Percentiles rank a stretch among this genome's conserved stretches.
Evolutionary conservation across 371 early-diverging fungal species (phyloP).

Genomic region (Haplosporangium sp.): DNA sequence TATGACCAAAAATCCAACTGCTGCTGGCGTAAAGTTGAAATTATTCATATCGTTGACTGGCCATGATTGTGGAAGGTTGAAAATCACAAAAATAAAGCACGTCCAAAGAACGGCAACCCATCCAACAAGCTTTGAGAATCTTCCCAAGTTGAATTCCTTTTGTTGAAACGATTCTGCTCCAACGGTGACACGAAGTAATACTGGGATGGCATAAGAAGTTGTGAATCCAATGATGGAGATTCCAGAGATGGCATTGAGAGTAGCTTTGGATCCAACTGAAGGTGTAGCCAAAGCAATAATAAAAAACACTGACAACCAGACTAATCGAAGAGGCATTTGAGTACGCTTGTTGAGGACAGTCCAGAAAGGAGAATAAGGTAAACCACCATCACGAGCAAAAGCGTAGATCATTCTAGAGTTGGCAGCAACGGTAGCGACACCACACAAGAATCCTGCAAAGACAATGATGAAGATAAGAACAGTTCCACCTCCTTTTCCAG

Average conservation of each 20-base stretch:
- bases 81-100: conserved; percentile 59
- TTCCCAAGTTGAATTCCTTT: conserved; percentile 60
- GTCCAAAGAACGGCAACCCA: conserved; percentile 58
- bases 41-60: conserved; percentile 48
- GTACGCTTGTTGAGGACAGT: conserved; percentile 55
- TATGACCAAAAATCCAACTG: conserved; percentile 62
- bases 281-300: conserved; percentile 42
- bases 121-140: conserved; percentile 57
- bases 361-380: conserved; percentile 48
- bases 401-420: conserved; percentile 82
- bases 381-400: conserved; percentile 80
- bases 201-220: conserved; percentile 63
- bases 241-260: conserved; percentile 69
- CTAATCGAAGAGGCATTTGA: conserved; percentile 59
- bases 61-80: conserved; percentile 59
- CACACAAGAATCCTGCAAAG: conserved; percentile 70
- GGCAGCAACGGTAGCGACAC: conserved; percentile 64
- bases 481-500: conserved; percentile 62
- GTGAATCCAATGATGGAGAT: conserved; percentile 63
- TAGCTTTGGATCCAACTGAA: conserved; percentile 64
- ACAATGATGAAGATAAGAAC: conserved; percentile 66
- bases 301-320: conserved; percentile 63
- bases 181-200: conserved; percentile 63
- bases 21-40: conserved; percentile 67
- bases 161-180: conserved; percentile 51